Conservation (phyloP, 768 basidiomycete genomes). For the Cystobasidium onofrii region DNA sequence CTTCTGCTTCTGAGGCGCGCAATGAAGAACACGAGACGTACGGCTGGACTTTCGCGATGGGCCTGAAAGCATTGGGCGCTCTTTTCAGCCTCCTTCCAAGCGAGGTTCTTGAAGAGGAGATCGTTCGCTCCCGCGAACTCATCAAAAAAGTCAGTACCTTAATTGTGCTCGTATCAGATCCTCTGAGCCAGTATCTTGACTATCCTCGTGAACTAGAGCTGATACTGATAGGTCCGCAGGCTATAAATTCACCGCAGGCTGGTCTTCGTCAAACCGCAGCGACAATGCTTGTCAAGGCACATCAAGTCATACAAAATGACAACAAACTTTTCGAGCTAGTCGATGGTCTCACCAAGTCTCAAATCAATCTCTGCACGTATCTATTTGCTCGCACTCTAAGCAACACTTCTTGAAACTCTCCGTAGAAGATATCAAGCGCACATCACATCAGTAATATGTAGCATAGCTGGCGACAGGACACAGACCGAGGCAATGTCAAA, state of each 20-base stretch:
- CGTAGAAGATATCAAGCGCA: not conserved
- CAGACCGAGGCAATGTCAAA: no score
- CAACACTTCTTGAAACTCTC: not conserved
- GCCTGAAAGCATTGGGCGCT: conserved; percentile 33
- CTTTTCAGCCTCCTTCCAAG: conserved; percentile 36
- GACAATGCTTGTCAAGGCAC: conserved; percentile 33
- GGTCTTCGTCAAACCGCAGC: conserved; percentile 35
- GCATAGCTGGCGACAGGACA: no score
- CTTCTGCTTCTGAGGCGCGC: not conserved
- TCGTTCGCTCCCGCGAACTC: conserved; percentile 26
- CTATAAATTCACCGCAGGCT: conserved; percentile 29
- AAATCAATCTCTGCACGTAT: conserved; percentile 33
- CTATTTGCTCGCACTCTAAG: not conserved
- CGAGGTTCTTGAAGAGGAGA: conserved; percentile 41
- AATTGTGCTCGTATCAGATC: no score
- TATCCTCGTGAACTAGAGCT: no score
- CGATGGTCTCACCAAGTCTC: conserved; percentile 32
- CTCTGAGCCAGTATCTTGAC: no score
- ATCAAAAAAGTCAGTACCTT: conserved; percentile 34
- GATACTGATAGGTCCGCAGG: conserved; percentile 21
- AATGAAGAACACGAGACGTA: not conserved
- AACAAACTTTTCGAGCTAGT: conserved; percentile 33
- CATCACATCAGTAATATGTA: not conserved
- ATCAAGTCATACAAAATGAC: conserved; percentile 35
- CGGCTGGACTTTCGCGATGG: conserved; percentile 34